phyloP scores from a whole-genome alignment of 768 basidiomycete species.

The Calocybe cyanea region DNA sequence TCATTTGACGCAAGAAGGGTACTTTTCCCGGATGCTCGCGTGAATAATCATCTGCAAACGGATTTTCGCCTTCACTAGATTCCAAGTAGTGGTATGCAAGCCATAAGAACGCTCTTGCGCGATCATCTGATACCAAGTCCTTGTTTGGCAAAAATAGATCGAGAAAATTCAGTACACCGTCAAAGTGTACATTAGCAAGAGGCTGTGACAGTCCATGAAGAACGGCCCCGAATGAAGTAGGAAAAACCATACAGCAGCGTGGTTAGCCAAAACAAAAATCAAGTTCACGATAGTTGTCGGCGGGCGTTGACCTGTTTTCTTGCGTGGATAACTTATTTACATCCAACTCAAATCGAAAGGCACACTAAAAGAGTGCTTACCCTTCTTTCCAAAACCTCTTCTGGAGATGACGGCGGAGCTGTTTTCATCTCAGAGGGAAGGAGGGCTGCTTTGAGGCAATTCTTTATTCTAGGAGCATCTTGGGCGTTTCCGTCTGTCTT shows the following conservation, averaged over 20 bases:
- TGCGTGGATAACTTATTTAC: slow-evolving; percentile 7
- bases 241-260: slow-evolving; percentile 57
- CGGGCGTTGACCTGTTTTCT: slow-evolving; percentile 62
- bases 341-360: slow-evolving; percentile 5
- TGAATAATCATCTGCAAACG: slow-evolving; percentile 70
- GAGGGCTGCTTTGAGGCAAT: slow-evolving; percentile 79
- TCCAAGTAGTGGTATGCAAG: slow-evolving; percentile 82
- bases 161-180: slow-evolving; percentile 68
- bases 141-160: slow-evolving; percentile 79
- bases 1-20: slow-evolving; percentile 55
- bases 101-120: slow-evolving; percentile 81
- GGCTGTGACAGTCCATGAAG: slow-evolving; percentile 35
- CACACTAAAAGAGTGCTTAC: slow-evolving; percentile 38
- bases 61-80: slow-evolving; percentile 57
- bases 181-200: slow-evolving; percentile 67
- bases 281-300: slow-evolving; percentile 86
- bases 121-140: slow-evolving; percentile 63
- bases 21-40: slow-evolving; percentile 55
- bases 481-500: slow-evolving; percentile 86
- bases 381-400: slow-evolving; percentile 64
- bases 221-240: slow-evolving; percentile 2
- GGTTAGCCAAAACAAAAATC: slow-evolving; percentile 78
- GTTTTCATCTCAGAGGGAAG: slow-evolving; percentile 65
- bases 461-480: slow-evolving; percentile 90
- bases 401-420: slow-evolving; percentile 67